phyloP scores from a whole-genome alignment of 768 basidiomycete species.

The Pulveroboletus sp. region DNA sequence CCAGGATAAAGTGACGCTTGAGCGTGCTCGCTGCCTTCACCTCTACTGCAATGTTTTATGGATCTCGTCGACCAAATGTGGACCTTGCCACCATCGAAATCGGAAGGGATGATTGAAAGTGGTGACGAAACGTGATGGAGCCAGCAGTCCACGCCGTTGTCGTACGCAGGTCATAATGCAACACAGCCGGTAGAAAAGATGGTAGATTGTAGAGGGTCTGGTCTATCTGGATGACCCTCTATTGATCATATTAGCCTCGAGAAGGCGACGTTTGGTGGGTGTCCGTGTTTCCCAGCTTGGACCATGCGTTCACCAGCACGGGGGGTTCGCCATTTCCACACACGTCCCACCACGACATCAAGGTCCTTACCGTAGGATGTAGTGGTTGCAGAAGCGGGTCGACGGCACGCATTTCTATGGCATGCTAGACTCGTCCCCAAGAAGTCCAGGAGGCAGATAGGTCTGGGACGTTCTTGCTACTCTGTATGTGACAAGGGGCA shows the following conservation, averaged over 20 bases:
- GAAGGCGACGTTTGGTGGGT: constrained; percentile 6
- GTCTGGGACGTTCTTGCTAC: constrained; percentile 2
- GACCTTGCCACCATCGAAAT: neutral
- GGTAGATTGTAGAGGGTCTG: neutral
- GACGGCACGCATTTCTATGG: constrained; percentile 6
- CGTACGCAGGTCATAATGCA: constrained; percentile 3
- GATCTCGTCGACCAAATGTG: neutral
- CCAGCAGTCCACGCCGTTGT: constrained; percentile 3
- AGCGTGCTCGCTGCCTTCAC: neutral
- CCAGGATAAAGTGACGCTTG: neutral
- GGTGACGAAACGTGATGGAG: neutral
- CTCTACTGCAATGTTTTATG: neutral
- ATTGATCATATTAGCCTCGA: constrained; percentile 9
- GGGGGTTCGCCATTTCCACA: constrained; percentile 12
- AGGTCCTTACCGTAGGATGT: constrained; percentile 6
- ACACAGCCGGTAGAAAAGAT: neutral
- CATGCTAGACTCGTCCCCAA: constrained; percentile 4
- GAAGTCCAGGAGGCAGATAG: neutral
- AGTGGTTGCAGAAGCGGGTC: constrained; percentile 5
- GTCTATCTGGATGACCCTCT: constrained; percentile 7
- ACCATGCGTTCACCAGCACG: neutral
- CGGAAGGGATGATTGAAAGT: neutral
- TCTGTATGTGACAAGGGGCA: constrained; percentile 9
- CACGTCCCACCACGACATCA: constrained; percentile 5
- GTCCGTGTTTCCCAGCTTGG: constrained; percentile 1